Conservation (phyloP, 768 basidiomycete species). For the Tylopilus vinaceipallidus region DNA sequence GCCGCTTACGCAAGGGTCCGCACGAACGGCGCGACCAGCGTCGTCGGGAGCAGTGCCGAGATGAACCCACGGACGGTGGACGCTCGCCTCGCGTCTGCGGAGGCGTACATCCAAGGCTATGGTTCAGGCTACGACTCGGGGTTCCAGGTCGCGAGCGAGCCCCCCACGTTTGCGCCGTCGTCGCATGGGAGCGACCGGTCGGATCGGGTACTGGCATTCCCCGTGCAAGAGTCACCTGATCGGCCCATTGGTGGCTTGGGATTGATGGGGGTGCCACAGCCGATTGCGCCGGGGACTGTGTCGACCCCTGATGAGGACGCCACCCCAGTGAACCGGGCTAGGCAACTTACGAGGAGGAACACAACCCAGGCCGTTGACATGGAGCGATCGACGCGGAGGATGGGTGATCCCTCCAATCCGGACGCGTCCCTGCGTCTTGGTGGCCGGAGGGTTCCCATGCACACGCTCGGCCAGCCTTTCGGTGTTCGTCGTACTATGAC, state of each 20-base stretch:
- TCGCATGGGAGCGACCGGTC: slow-evolving; percentile 19
- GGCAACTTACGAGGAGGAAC: slow-evolving; percentile 24
- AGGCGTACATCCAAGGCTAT: slow-evolving; percentile 37
- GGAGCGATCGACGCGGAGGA: slow-evolving; percentile 20
- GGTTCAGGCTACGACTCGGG: slow-evolving; percentile 35
- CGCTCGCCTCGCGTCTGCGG: slow-evolving; percentile 32
- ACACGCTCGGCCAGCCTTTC: slow-evolving; percentile 11
- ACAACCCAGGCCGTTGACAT: slow-evolving; percentile 19
- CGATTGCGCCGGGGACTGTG: slow-evolving; percentile 20
- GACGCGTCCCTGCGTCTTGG: slow-evolving; percentile 16
- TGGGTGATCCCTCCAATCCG: slow-evolving; percentile 11
- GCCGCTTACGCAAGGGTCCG: slow-evolving; percentile 6
- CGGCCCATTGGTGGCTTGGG: slow-evolving; percentile 25
- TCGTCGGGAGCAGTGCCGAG: neutral
- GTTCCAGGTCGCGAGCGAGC: slow-evolving; percentile 21
- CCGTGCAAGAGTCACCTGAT: slow-evolving; percentile 31
- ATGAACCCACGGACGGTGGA: slow-evolving; percentile 4
- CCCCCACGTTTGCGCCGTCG: slow-evolving; percentile 16
- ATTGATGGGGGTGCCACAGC: slow-evolving; percentile 26
- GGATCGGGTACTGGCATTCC: slow-evolving; percentile 22
- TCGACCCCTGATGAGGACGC: slow-evolving; percentile 28
- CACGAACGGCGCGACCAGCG: slow-evolving; percentile 11
- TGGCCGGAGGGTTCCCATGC: slow-evolving; percentile 18
- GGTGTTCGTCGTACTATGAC: slow-evolving; percentile 23
- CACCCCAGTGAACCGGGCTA: slow-evolving; percentile 24